phyloP scores from a whole-genome alignment of 2,329 filamentous ascomycete genomes.

The Atkinsonella texensis region DNA sequence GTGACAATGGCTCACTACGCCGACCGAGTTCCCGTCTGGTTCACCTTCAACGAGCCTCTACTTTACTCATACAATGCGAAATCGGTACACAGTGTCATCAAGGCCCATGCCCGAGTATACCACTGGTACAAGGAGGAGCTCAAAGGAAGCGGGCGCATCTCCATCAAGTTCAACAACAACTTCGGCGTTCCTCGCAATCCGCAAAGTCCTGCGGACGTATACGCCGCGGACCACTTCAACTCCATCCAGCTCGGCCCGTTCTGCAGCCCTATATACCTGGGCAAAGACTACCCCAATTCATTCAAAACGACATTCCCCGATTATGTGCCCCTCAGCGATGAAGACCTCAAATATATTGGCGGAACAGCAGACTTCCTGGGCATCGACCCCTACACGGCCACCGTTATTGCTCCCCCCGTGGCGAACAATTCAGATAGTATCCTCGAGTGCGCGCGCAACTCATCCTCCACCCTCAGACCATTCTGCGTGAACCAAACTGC shows the following conservation, averaged over 20 bases:
- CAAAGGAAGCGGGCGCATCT: slow-evolving; percentile 35
- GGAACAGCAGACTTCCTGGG: slow-evolving; percentile 43
- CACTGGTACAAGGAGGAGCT: slow-evolving; percentile 44
- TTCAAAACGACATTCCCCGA: slow-evolving; percentile 32
- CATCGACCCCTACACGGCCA: slow-evolving; percentile 46
- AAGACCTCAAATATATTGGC: slow-evolving; percentile 36
- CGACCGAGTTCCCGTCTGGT: slow-evolving; percentile 38
- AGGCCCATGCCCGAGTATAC: slow-evolving; percentile 36
- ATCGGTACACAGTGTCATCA: slow-evolving; percentile 28
- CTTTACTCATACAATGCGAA: slow-evolving; percentile 28
- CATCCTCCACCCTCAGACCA: slow-evolving; percentile 32
- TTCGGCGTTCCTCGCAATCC: slow-evolving; percentile 36
- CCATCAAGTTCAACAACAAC: slow-evolving; percentile 37
- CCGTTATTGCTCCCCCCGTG: slow-evolving; percentile 35
- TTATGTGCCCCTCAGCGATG: slow-evolving; percentile 32
- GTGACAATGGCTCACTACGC: slow-evolving; percentile 38
- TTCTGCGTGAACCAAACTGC: slow-evolving; percentile 39
- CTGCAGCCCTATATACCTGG: slow-evolving; percentile 40
- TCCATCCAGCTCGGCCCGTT: slow-evolving; percentile 36
- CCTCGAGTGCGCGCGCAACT: slow-evolving; percentile 33
- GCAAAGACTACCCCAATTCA: slow-evolving; percentile 35
- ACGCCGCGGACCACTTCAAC: slow-evolving; percentile 33
- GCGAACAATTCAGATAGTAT: slow-evolving; percentile 26
- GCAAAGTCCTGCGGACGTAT: slow-evolving; percentile 26
- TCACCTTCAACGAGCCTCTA: slow-evolving; percentile 41